Evolutionary conservation across 345 rosid species (phyloP), one percentile per base, ranked within the genome.

Genomic region (Melaleuca alternifolia): DNA sequence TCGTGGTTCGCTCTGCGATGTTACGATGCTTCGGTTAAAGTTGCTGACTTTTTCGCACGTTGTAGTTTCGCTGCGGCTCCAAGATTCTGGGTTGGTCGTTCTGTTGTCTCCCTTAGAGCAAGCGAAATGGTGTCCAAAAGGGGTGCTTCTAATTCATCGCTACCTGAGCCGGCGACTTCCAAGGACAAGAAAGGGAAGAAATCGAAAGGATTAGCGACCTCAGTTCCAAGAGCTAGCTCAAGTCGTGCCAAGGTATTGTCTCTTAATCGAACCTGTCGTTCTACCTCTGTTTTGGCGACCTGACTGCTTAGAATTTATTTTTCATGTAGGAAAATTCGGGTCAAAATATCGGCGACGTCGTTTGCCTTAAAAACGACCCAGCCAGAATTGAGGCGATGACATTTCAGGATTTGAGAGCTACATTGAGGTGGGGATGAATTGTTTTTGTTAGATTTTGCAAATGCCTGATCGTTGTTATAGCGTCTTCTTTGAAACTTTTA

Each of bases 341-440:
- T 56, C 61, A 86, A 41, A 30, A 61, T n/a, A 56, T 85, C 5
- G 26, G 84, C 85, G 92, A 88, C 50, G 86, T 91, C 88, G 90
- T 87, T 83, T 79, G 59, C 85, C 57, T 91, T 76, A 90, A 85
- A 87, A 92, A 91, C 89, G 93, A 90, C 89, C 89, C 85, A 7
- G 86, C 85, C 30, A 92, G 90, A 48, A 91, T 95, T 62, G 96
- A 93, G 87, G 82, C 85, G 2, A 92, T 97, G 98, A 96, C 98
- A 1, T 93, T 93, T 92, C 96, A 91, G 90, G 89, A 96, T 86
- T 97, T 97, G 82, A 92, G 92, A 90, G 83, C 93, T 54, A 82
- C 87, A 37, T 87, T 96, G 90, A 95, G 98, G 99, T 93, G 26
- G 81, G 79, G 81, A 71, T 71, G 48, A 71, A 37, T 71, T 71